Conservation (phyloP, 2,329 filamentous ascomycete species). For the Mollisia scopiformis region DNA sequence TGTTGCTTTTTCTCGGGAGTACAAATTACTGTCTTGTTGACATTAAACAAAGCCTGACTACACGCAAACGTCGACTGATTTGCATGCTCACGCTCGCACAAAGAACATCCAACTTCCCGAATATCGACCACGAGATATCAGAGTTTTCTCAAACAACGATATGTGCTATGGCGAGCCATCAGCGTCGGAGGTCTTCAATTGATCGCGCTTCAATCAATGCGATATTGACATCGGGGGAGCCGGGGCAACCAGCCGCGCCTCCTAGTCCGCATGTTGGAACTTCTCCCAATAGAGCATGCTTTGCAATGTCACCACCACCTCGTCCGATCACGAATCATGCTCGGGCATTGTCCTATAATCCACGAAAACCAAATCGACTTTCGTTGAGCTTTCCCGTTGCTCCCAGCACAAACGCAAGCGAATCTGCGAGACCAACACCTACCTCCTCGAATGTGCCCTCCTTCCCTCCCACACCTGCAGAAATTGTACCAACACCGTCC, state of each 20-base stretch:
- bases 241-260: constrained; percentile 23
- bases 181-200: constrained; percentile 31
- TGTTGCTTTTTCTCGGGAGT: constrained; percentile 22
- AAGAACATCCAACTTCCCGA: constrained; percentile 25
- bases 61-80: constrained; percentile 20
- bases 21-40: constrained; percentile 30
- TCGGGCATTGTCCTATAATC: constrained; percentile 33
- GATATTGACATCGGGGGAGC: constrained; percentile 34
- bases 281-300: constrained; percentile 30
- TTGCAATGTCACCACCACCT: constrained; percentile 30
- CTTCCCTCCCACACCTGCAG: constrained; percentile 31
- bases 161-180: constrained; percentile 35
- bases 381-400: constrained; percentile 38
- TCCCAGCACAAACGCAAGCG: constrained; percentile 26
- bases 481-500: constrained; percentile 25
- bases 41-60: constrained; percentile 23
- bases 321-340: constrained; percentile 22
- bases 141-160: constrained; percentile 25
- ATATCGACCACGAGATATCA: constrained; percentile 24
- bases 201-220: constrained; percentile 33
- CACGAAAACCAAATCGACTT: constrained; percentile 34
- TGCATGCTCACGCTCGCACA: constrained; percentile 28
- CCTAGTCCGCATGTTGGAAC: constrained; percentile 32
- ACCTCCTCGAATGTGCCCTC: constrained; percentile 32
- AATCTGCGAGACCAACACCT: constrained; percentile 32